phyloP scores from a whole-genome alignment of 2,329 filamentous ascomycete genomes.

The Scytalidium lignicola region DNA sequence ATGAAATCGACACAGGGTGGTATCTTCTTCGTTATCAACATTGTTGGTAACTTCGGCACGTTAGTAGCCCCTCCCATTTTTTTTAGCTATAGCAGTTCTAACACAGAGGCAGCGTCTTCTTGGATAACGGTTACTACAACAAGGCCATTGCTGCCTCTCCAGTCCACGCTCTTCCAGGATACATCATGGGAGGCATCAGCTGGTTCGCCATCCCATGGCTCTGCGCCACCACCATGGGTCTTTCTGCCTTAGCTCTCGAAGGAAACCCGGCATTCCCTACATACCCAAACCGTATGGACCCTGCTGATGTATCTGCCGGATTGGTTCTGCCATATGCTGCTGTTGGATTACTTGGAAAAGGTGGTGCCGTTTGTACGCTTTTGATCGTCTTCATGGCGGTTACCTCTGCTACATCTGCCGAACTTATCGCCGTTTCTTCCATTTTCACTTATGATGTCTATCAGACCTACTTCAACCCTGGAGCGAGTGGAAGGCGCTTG shows the following conservation, averaged over 20 bases:
- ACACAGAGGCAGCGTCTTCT: conserved; percentile 53
- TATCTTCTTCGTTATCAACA: conserved; percentile 89
- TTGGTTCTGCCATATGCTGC: conserved; percentile 82
- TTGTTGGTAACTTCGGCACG: conserved; percentile 72
- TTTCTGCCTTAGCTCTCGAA: conserved; percentile 76
- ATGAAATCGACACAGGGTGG: conserved; percentile 78
- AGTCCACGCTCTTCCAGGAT: conserved; percentile 80
- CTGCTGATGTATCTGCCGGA: conserved; percentile 73
- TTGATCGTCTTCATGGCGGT: conserved; percentile 88
- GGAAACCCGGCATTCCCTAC: conserved; percentile 66
- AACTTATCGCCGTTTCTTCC: conserved; percentile 81
- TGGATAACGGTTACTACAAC: conserved; percentile 88
- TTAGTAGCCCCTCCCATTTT: conserved; percentile 8
- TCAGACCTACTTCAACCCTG: conserved; percentile 78
- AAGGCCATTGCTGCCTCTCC: conserved; percentile 87
- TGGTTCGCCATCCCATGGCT: conserved; percentile 96
- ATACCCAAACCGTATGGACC: conserved; percentile 65
- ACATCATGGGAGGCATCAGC: conserved; percentile 72
- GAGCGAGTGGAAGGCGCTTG: conserved; percentile 67
- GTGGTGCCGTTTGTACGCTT: conserved; percentile 72
- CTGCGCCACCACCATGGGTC: conserved; percentile 81
- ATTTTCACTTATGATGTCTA: conserved; percentile 89
- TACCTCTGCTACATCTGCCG: conserved; percentile 75
- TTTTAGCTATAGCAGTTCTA: conserved; percentile 37
- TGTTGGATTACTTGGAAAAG: conserved; percentile 74